Percentiles rank a stretch among this genome's conserved stretches.
Conservation (phyloP, 2,329 filamentous ascomycete species). For the Pseudocercospora pini-densiflorae region DNA sequence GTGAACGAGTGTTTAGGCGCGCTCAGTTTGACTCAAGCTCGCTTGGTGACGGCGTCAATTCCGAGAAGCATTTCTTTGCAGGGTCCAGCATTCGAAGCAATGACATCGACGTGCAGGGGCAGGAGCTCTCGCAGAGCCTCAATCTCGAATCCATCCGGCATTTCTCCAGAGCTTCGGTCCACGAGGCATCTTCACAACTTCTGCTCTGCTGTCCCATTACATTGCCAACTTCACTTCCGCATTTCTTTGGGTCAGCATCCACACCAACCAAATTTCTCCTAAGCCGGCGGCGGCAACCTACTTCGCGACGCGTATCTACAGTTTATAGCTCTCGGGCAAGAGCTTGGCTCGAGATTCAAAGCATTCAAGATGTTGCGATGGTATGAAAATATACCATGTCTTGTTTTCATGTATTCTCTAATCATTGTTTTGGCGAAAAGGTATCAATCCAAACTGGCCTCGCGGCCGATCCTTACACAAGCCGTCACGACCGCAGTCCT, state of each 20-base stretch:
- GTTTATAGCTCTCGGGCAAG: neutral
- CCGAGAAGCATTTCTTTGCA: neutral
- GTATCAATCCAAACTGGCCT: conserved; percentile 84
- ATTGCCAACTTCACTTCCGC: neutral
- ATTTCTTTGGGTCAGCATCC: neutral
- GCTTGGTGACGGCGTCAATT: neutral
- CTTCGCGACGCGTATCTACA: neutral
- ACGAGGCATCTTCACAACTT: neutral
- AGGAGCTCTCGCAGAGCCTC: conserved; percentile 4
- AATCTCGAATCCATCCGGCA: conserved; percentile 5
- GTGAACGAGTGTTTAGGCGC: conserved; percentile 1
- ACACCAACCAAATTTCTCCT: conserved; percentile 1
- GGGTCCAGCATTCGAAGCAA: neutral
- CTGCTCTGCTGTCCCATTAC: neutral
- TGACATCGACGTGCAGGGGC: neutral
- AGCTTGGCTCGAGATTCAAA: neutral
- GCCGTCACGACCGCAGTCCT: conserved; percentile 88
- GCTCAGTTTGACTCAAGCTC: neutral
- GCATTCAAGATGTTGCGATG: conserved; percentile 47
- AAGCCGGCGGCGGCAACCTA: conserved; percentile 5
- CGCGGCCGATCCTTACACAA: conserved; percentile 85
- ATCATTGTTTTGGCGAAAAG: conserved; percentile 47
- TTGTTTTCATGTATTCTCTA: neutral
- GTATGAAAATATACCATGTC: conserved; percentile 35
- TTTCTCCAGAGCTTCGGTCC: conserved; percentile 1